Evolutionary conservation across 352 stramenopile species (phyloP).

Genomic region (Globisporangium irregulare): DNA sequence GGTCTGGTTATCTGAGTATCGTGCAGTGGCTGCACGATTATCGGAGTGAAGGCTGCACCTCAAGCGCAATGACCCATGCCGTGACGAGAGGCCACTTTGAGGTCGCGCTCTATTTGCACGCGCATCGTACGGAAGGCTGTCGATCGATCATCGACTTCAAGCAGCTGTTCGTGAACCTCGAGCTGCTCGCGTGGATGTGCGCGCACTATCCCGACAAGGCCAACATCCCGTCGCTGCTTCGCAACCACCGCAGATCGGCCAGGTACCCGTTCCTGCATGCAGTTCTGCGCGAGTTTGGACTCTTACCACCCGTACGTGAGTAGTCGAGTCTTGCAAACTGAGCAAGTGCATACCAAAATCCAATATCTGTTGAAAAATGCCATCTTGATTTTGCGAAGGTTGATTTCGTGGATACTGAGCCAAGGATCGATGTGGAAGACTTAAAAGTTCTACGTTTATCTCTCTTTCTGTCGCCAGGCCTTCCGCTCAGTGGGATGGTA

Average conservation of each 20-base stretch:
- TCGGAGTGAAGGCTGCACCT: neutral
- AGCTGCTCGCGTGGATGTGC: neutral
- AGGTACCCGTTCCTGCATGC: neutral
- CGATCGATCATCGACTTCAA: neutral
- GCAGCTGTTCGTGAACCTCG: neutral
- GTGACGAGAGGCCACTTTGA: neutral
- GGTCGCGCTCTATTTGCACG: neutral
- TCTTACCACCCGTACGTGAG: neutral
- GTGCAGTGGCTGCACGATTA: neutral
- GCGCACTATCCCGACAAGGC: neutral
- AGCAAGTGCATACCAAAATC: neutral
- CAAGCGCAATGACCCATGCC: neutral
- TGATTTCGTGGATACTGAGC: no score
- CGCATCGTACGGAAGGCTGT: neutral
- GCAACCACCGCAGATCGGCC: neutral
- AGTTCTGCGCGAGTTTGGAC: neutral
- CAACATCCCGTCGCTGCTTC: neutral
- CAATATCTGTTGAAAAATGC: no score
- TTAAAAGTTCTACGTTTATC: no score
- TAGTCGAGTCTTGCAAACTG: neutral
- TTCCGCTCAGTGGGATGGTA: no score
- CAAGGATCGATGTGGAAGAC: no score
- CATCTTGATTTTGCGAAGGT: no score
- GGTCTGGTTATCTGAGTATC: neutral
- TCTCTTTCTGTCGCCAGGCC: no score